These are phyloP conservation scores for Termitomyces sp. DNA, from an alignment of 768 basidiomycete species.

Conservation along the genomic window DNA sequence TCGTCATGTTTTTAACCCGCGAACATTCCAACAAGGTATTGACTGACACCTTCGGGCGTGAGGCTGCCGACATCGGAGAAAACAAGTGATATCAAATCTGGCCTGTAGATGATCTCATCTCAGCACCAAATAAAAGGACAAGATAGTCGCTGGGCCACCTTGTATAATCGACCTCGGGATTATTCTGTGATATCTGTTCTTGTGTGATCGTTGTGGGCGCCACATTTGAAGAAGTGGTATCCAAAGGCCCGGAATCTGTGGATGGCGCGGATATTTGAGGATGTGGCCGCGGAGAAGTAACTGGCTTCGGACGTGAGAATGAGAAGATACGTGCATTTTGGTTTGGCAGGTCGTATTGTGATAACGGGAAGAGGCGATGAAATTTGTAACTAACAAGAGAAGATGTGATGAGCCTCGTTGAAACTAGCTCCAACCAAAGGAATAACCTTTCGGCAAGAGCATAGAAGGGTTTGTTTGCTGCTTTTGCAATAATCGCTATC, in stretches of 20 bases:
- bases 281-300: slow-evolving; percentile 20
- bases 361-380: slow-evolving; percentile 90
- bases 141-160: slow-evolving; percentile 39
- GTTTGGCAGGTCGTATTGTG: slow-evolving; percentile 84
- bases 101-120: slow-evolving; percentile 36
- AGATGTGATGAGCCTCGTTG: slow-evolving; percentile 11
- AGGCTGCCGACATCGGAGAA: slow-evolving; percentile 93
- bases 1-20: slow-evolving; percentile 43
- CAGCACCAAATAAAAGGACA: background rate
- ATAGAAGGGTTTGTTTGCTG: slow-evolving; percentile 94
- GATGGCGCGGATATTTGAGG: slow-evolving; percentile 11
- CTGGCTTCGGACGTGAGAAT: slow-evolving; percentile 43
- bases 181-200: slow-evolving; percentile 77
- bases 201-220: slow-evolving; percentile 54
- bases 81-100: slow-evolving; percentile 90
- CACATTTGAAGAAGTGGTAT: slow-evolving; percentile 19
- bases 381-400: slow-evolving; percentile 80
- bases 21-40: slow-evolving; percentile 94
- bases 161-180: slow-evolving; percentile 93
- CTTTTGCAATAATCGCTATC: slow-evolving; percentile 94
- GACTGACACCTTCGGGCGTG: slow-evolving; percentile 90
- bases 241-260: slow-evolving; percentile 12
- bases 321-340: slow-evolving; percentile 72
- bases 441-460: slow-evolving; percentile 83
- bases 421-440: slow-evolving; percentile 15